Evolutionary conservation across 1,284 basidiomycete genomes (phyloP).

Genomic region (Tylopilus orsonianus): DNA sequence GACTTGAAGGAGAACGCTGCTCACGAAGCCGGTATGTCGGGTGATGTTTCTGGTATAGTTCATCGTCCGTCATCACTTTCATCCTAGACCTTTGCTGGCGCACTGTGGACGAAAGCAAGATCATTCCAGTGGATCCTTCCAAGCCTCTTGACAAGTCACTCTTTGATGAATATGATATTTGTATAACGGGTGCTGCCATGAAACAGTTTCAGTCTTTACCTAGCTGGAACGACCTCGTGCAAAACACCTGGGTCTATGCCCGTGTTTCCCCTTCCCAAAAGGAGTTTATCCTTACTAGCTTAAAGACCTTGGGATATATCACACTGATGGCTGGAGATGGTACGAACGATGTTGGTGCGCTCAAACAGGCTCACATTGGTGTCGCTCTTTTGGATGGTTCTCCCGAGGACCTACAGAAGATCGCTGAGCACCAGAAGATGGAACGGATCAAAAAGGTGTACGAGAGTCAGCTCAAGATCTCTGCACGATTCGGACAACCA

Average conservation of each 20-base stretch:
- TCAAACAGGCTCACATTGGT: constrained; percentile 95
- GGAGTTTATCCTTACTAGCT: constrained; percentile 86
- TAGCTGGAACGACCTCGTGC: constrained; percentile 76
- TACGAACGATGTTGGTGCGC: constrained; percentile 94
- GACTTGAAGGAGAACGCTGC: constrained; percentile 83
- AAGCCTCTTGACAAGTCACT: constrained; percentile 76
- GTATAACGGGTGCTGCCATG: constrained; percentile 89
- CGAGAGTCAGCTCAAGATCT: constrained; percentile 89
- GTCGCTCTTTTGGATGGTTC: constrained; percentile 92
- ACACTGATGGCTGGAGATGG: constrained; percentile 98
- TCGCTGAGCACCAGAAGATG: constrained; percentile 85
- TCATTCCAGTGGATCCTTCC: constrained; percentile 79
- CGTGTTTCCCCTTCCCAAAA: constrained; percentile 95
- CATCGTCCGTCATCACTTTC: background rate
- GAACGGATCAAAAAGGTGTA: constrained; percentile 95
- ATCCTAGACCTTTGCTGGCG: constrained; percentile 81
- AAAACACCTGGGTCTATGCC: constrained; percentile 95
- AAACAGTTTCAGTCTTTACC: constrained; percentile 71
- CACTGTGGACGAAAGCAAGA: constrained; percentile 85
- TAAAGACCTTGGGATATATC: constrained; percentile 84
- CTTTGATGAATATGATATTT: constrained; percentile 88
- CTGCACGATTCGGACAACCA: constrained; percentile 84
- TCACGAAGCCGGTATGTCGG: constrained; percentile 58
- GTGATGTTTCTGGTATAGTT: background rate
- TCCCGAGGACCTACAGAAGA: constrained; percentile 86